Base-by-base conservation (phyloP, 768 basidiomycete genomes). In the Kwoniella newhampshirensis region DNA sequence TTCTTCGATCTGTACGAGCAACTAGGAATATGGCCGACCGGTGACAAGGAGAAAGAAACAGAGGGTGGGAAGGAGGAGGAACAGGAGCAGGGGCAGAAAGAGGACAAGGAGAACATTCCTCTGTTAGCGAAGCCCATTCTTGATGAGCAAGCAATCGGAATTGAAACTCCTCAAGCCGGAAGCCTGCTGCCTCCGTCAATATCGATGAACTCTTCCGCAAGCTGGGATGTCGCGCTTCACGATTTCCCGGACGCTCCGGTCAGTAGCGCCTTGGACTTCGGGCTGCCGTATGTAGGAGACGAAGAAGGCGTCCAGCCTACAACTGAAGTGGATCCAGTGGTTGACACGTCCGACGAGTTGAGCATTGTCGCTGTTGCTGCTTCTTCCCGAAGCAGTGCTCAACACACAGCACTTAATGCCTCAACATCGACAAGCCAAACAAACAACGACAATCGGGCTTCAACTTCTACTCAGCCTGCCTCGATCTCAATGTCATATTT, bases 1-100 rank as follows among this genome's bases (percentile, higher is more conserved):
- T 75, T 75, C 56, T 71, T 67, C 60, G 74, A 75, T 45, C 56
- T 75, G 21, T 75, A 75, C 52, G 69, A 67, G 51, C 70, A 75
- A 42, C 58, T 75, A 1, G 74, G 74, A 1, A 73, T 75, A n/a
- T 69, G 66, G 64, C 74, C 74, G 0, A 64, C 66, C 7, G 47
- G 58, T 4, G 65, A 68, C 21, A 59, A 71, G 42, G 26, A 46
- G 4, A 42, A 35, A 20, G 51, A 53, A 17, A 28, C 5, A 9
- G 59, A 48, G 39, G 15, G 18, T n/a, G 20, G 21, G 41, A 37
- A 42, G 50, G 28, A 49, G 15, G 46, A 27, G 11, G 28, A 9
- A 15, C 18, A 35, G 30, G 49, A 54, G 18, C 32, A 46, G 25
- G 32, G 39, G 8, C 32, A 51, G 8, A 52, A 51, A 8, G 57